phyloP scores from a whole-genome alignment of 139 green algal species.

The Micractinium sp. region DNA sequence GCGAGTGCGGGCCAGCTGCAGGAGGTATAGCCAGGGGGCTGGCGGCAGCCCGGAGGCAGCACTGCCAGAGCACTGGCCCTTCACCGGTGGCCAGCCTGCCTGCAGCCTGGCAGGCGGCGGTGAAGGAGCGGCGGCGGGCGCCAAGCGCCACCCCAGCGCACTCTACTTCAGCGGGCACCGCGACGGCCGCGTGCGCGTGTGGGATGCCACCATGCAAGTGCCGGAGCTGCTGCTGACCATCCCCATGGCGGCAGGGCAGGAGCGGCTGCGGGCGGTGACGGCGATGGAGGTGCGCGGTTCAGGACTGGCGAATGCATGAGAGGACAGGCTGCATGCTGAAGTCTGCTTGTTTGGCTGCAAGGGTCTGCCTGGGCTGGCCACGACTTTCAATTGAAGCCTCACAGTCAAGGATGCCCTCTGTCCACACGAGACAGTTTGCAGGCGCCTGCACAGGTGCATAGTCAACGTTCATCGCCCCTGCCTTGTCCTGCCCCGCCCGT shows the following conservation, averaged over 20 bases:
- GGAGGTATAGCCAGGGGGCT: background rate
- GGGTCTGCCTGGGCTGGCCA: no score
- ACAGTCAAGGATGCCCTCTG: no score
- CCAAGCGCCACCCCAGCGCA: constrained; percentile 32
- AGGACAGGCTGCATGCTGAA: no score
- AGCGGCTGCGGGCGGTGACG: constrained; percentile 47
- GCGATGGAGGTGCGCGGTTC: constrained; percentile 34
- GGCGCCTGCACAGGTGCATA: background rate
- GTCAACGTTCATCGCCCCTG: background rate
- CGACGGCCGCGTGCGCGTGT: constrained; percentile 61
- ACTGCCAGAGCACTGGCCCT: constrained; percentile 38
- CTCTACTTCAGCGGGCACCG: constrained; percentile 56
- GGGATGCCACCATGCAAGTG: constrained; percentile 50
- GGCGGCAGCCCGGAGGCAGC: background rate
- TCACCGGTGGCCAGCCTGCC: constrained; percentile 37
- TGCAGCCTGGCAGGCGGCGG: background rate
- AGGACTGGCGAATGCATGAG: no score
- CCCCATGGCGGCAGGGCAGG: constrained; percentile 41
- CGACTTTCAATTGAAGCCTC: no score
- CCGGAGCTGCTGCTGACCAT: constrained; percentile 49
- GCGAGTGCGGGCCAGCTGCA: constrained; percentile 14
- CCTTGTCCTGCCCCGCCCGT: background rate
- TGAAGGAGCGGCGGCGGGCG: background rate
- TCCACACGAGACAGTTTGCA: no score
- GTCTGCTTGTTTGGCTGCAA: no score